Percentiles rank a stretch among this genome's conserved stretches.
Evolutionary conservation across 192 early-diverging fungal genomes (phyloP).

Genomic region (Podila epigama): DNA sequence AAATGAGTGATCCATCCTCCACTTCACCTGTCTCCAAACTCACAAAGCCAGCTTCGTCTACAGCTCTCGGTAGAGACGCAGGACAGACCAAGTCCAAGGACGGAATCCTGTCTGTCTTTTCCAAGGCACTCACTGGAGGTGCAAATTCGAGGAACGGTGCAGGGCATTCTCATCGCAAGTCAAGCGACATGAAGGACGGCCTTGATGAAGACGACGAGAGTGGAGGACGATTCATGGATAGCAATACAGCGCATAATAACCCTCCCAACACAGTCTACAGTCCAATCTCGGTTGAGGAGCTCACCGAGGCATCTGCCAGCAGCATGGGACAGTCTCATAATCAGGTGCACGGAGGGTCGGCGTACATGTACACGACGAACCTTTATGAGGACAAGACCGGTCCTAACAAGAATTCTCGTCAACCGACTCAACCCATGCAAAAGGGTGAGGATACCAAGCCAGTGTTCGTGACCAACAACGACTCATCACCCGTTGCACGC

Average conservation of each 20-base stretch:
- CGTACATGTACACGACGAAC: conserved; percentile 35
- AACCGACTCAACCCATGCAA: not conserved
- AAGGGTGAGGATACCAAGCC: not conserved
- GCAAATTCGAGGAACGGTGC: conserved; percentile 6
- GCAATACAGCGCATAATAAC: not conserved
- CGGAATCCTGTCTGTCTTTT: conserved; percentile 14
- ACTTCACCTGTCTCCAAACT: not conserved
- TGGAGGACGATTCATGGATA: not conserved
- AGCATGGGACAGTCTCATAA: conserved; percentile 2
- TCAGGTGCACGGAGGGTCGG: conserved; percentile 13
- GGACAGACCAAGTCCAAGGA: conserved; percentile 17
- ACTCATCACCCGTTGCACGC: too few species aligned
- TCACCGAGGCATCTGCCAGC: conserved; percentile 2
- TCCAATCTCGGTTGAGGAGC: conserved; percentile 22
- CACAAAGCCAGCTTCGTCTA: not conserved
- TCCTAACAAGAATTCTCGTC: not conserved
- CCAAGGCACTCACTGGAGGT: conserved; percentile 21
- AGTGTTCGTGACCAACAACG: too few species aligned
- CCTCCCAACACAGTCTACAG: not conserved
- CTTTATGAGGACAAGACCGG: conserved; percentile 11
- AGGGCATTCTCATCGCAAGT: conserved; percentile 4
- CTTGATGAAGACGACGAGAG: conserved; percentile 4
- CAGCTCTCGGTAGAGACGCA: not conserved
- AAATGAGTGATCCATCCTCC: not conserved
- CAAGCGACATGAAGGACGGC: conserved; percentile 11